Evolutionary conservation across 306 rosid species (phyloP), one percentile per base, ranked within the genome.

Genomic region (Crotalaria pallida): DNA sequence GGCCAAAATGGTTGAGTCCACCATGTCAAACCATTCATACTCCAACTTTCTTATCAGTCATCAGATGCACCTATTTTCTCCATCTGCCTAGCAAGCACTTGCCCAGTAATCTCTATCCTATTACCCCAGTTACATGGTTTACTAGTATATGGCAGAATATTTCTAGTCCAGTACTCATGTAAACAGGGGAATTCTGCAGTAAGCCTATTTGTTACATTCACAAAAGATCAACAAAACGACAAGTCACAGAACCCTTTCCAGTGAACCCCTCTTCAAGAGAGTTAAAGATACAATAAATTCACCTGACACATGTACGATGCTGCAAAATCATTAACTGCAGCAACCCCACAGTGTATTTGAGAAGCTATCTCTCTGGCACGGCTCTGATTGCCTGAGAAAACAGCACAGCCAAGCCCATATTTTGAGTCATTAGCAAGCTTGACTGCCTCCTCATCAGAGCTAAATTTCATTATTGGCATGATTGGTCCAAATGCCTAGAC

Each of bases 241-340:
- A 59, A 40, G 31, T 9, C 62, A 19, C 27, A 50, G 59, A n/a
- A 44, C 29, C 48, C 51, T 29, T 61, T 34, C 15, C 3, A 40
- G 13, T 43, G 51, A 36, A 48, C 6, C 16, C 29, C 48, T 36
- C 26, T 22, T 27, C 43, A 17, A 34, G 44, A 40, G 43, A 7
- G 26, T 60, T 3, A 6, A 16, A 60, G 3, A 12, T 9, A 31
- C 12, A 53, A 24, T 23, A 17, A 74, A 70, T 13, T 77, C 71
- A 92, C 97, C 96, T 89, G 97, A 65, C 96, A 92, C 94, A 92
- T 85, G 82, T 89, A 92, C 31, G 81, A 75, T 79, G 94, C 58
- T 24, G 97, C 97, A 49, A 92, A 89, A 80, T 89, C 94, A 36
- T 89, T 92, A 24, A 92, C 69, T 60, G 94, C 96, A 87, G 79